Evolutionary conservation across 352 stramenopile species (phyloP).

Genomic region (Elongisporangium anandrum): DNA sequence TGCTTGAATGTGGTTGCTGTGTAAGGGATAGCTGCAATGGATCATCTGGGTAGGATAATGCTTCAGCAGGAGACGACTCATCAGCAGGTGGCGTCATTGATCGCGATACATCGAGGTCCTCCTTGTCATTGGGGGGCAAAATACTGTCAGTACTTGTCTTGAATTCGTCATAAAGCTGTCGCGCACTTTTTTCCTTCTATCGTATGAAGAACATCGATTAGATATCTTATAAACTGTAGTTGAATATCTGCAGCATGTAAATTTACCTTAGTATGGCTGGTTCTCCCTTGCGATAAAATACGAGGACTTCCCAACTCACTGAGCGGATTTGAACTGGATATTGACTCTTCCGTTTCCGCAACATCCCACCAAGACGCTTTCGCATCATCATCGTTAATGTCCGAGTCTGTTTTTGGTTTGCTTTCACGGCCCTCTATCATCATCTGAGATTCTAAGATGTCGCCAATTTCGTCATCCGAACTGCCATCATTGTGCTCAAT

Average conservation of each 20-base stretch:
- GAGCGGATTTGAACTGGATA: constrained; percentile 26
- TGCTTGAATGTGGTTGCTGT: neutral
- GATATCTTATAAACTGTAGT: neutral
- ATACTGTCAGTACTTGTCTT: neutral
- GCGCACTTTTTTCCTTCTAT: neutral
- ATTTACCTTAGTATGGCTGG: neutral
- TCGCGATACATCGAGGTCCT: neutral
- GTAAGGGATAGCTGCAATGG: neutral
- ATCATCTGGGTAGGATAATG: neutral
- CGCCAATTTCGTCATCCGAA: constrained; percentile 44
- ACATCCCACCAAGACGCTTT: constrained; percentile 51
- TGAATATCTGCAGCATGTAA: neutral
- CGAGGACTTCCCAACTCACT: constrained; percentile 50
- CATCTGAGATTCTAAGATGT: constrained; percentile 66
- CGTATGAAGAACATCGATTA: constrained; percentile 1
- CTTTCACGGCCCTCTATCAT: constrained; percentile 15
- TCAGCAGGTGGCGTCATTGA: neutral
- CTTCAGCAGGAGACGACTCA: neutral
- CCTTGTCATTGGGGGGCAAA: neutral
- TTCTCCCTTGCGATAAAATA: constrained; percentile 7
- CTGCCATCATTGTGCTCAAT: constrained; percentile 9
- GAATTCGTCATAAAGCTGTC: neutral
- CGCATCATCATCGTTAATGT: neutral
- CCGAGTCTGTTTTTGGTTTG: constrained; percentile 2
- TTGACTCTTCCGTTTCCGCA: constrained; percentile 17